These are phyloP conservation scores for Oleoguttula mirabilis DNA, from an alignment of 495 filamentous ascomycete species.

Conservation along the genomic window DNA sequence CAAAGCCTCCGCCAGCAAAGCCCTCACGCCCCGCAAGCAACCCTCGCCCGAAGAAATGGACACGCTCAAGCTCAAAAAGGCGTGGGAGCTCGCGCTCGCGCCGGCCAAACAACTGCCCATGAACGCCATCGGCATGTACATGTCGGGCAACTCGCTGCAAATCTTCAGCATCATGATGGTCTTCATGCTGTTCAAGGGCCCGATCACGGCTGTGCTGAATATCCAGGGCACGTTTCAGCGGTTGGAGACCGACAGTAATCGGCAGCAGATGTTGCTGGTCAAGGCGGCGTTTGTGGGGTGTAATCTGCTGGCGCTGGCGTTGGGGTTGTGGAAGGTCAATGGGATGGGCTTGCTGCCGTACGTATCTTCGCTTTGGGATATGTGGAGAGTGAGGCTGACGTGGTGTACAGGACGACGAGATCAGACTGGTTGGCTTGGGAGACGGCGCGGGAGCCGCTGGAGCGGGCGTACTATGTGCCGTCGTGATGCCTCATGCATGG, in stretches of 20 bases:
- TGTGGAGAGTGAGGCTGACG: conserved; percentile 17
- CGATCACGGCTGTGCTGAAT: conserved; percentile 67
- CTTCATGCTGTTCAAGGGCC: conserved; percentile 95
- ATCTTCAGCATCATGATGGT: conserved; percentile 99
- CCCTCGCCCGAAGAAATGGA: conserved; percentile 75
- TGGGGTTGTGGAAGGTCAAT: conserved; percentile 96
- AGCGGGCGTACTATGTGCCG: conserved; percentile 41
- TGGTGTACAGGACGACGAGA: conserved; percentile 62
- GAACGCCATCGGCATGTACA: conserved; percentile 99
- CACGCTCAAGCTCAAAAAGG: conserved; percentile 91
- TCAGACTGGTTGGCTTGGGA: conserved; percentile 97
- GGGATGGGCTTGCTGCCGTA: conserved; percentile 91
- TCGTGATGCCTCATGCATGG: conserved; percentile 6
- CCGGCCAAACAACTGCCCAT: conserved; percentile 92
- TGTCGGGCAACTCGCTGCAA: conserved; percentile 96
- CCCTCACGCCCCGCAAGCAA: conserved; percentile 31
- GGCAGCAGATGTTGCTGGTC: conserved; percentile 55
- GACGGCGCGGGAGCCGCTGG: conserved; percentile 60
- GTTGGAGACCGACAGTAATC: conserved; percentile 77
- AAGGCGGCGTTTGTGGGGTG: conserved; percentile 79
- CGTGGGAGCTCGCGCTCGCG: conserved; percentile 93
- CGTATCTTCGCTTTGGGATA: conserved; percentile 27
- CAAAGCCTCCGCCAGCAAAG: conserved; percentile 17
- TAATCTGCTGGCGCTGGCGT: conserved; percentile 67
- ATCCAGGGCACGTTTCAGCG: conserved; percentile 72